Evolutionary conservation across 2,329 filamentous ascomycete species (phyloP), one percentile per base, ranked within the genome.

Genomic region (Stromatinia cepivora): DNA sequence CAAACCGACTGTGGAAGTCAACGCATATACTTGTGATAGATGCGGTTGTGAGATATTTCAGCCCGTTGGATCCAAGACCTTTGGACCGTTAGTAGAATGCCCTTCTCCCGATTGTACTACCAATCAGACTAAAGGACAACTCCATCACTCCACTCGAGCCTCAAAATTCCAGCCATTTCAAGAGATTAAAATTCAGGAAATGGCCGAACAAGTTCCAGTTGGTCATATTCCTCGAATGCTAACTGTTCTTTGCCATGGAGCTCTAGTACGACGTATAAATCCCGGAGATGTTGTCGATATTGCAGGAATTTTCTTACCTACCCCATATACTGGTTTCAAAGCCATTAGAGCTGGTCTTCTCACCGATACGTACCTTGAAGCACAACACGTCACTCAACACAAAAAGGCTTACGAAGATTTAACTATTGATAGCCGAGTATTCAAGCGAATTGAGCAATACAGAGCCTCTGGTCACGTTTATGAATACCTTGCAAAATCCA

Each of bases 41-140:
- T 99, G 95, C 77, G 95, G 95, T 70, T 94, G 91, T 79, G 95
- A 99, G 81, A 94, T 99, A 77, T 99, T 98, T 85, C 95, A 99
- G 81, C 94, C 96, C 4, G 87, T 99, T 76, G 92, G 88, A 69
- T 91, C 93, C 69, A 97, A 94, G 81, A 92, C 96, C 75, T 99
- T 93, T 78, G 90, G 92, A 1, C 95, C 95, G 3, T 84, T 99
- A 72, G 87, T 90, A 0, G 88, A 93, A 78, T 99, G 95, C 79
- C 90, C 93, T 17, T 98, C 95, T 0, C 82, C 89, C n/a, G 93
- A 97, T 75, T 99, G 95, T 84, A 88, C 90, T 79, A 85, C 86
- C 71, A 98, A 97, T 80, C 93, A 97, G 79, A 88, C 92, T 75
- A 97, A 95, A 80, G 95, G 95, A 25, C 93, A 97, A 79, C 86